A percentile compares a stretch with the other conserved stretches of the same genome.
These are phyloP conservation scores for Karstenula rhodostoma DNA, from an alignment of 2,329 filamentous ascomycete genomes.

Conservation along the genomic window DNA sequence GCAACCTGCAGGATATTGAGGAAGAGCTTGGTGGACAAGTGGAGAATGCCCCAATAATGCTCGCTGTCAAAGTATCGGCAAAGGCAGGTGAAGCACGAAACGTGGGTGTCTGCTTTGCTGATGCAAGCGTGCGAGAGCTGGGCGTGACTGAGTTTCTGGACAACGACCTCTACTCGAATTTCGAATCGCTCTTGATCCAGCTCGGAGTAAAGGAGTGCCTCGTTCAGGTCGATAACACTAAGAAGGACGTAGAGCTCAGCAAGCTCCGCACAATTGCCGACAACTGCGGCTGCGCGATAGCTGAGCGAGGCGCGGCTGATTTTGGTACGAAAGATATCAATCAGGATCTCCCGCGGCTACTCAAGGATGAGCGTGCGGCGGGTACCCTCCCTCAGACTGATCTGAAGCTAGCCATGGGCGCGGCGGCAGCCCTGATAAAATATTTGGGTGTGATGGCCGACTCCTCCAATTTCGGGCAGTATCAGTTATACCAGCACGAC, in stretches of 20 bases:
- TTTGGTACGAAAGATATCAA: conserved; percentile 94
- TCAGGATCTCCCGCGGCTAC: conserved; percentile 85
- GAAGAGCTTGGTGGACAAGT: conserved; percentile 89
- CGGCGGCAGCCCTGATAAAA: conserved; percentile 91
- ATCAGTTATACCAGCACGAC: conserved; percentile 96
- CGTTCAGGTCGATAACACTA: conserved; percentile 77
- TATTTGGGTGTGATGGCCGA: conserved; percentile 92
- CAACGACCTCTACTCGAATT: conserved; percentile 98
- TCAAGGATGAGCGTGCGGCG: conserved; percentile 84
- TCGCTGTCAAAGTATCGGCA: conserved; percentile 92
- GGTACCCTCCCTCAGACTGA: conserved; percentile 87
- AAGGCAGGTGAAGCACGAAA: conserved; percentile 84
- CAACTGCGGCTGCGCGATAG: conserved; percentile 88
- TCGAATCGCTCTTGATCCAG: conserved; percentile 95
- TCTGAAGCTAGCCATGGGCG: conserved; percentile 93
- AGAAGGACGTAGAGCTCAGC: conserved; percentile 85
- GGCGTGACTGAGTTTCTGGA: conserved; percentile 99
- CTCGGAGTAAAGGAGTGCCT: conserved; percentile 94
- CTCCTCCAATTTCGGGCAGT: conserved; percentile 94
- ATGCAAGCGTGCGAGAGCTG: conserved; percentile 93
- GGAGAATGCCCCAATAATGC: conserved; percentile 90
- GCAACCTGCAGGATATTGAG: conserved; percentile 95
- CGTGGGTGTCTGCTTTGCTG: conserved; percentile 96
- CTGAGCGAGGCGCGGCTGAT: conserved; percentile 78
- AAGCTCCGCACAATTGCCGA: conserved; percentile 91